Base-by-base conservation (phyloP, 371 early-diverging fungal species). In the Sporodiniella umbellata region DNA sequence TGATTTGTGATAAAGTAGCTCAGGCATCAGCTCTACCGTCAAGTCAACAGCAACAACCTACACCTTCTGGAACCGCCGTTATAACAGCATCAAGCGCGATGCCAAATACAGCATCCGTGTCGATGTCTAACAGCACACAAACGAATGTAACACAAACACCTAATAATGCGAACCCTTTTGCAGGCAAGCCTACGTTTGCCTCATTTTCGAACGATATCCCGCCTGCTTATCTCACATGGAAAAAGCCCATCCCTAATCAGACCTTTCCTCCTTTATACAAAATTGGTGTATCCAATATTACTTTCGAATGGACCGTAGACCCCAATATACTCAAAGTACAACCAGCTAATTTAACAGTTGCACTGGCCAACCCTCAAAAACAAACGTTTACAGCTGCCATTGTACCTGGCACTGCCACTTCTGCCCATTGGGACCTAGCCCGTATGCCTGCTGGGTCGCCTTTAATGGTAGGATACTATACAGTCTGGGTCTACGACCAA, bases 171-270 rank as follows among this genome's bases (percentile, higher is more conserved):
- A 71, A 66, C 48, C 66, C 70, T 6, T 64, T 68, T 49, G 58
- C 40, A 15, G 72, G 72, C 10, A 72, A 72, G 43, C 72, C 70
- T 7, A 69, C 66, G 1, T 64, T 51, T 21, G 69, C 70, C 10
- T 67, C 67, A 4, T 65, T 66, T 14, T 64, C 60, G 5, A 64
- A 64, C 18, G 59, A 68, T 50, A 66, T 69, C 0, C 72, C 66
- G 31, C 75, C 75, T 23, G 75, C 69, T 5, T 69, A 69, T 43
- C 48, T 75, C 11, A 65, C 71, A 22, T 75, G 75, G 75, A 71
- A 68, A 40, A 75, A 69, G n/a, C 75, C 75, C 4, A 61, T 71
- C 17, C 75, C 75, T 0, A 71, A 71, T 23, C 67, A 68, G 24
- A 67, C 67, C 1, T 66, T 66, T 33, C 69, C 72, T 1, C 75